Conservation (phyloP, 2,329 filamentous ascomycete genomes). For the Fusarium sororula region DNA sequence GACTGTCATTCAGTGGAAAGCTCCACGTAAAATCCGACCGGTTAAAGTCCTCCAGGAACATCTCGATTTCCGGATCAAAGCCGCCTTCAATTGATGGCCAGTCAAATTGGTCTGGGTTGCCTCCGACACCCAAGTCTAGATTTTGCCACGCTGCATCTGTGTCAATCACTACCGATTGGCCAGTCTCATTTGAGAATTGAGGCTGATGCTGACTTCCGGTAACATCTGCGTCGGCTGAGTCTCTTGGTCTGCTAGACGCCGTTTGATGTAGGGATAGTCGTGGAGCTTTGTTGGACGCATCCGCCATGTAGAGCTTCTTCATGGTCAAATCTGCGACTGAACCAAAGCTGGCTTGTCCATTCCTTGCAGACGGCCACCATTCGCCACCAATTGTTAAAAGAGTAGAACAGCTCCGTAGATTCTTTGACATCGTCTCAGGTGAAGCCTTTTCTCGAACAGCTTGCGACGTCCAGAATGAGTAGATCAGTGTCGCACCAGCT, state of each 20-base stretch:
- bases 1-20: constrained; percentile 6
- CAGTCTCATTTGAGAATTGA: not conserved
- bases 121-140: not conserved
- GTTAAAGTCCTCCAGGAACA: constrained; percentile 24
- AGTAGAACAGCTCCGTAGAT: not conserved
- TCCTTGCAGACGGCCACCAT: not conserved
- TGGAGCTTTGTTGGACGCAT: not conserved
- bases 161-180: not conserved
- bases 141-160: not conserved
- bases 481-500: not conserved
- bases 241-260: accelerated
- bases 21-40: constrained; percentile 23
- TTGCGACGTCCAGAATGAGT: not conserved
- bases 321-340: not conserved
- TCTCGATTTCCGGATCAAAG: constrained; percentile 29
- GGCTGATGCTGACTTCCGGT: accelerated
- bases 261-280: not conserved
- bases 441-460: not conserved
- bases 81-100: not conserved
- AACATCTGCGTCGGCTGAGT: accelerated
- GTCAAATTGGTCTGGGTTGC: not conserved
- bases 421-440: not conserved
- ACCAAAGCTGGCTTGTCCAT: not conserved
- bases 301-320: not conserved
- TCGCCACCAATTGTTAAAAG: not conserved